Evolutionary conservation across 2,329 filamentous ascomycete species (phyloP), one percentile per base, ranked within the genome.

Genomic region (Hymenoscyphus salicellus): DNA sequence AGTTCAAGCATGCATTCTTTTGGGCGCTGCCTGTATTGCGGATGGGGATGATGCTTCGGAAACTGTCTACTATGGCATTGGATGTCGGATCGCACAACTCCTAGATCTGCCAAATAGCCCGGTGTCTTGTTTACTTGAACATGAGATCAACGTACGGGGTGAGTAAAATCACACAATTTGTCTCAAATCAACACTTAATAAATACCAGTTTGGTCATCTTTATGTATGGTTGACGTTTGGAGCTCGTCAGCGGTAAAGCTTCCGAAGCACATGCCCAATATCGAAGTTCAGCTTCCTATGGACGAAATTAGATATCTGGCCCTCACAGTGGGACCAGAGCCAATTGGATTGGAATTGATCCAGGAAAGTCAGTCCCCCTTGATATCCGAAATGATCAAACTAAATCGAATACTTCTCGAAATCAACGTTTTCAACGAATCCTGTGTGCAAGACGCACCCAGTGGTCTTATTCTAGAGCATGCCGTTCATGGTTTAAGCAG

Each of bases 401-500:
- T 80, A 16, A 78, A 75, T 49, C 67, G 72, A 14, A 77, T 81
- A 10, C 74, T 81, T 10, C 70, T 76, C 17, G 72, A 77, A 46
- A 78, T 82, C 60, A 78, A 79, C 62, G 75, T 78, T 33, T 69
- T 78, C 43, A 79, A 79, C 59, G 71, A 74, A 55, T 62, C 67
- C 16, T 74, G 75, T 41, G 76, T 75, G 1, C 63, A 73, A 46
- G 70, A 71, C 20, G 67, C 69, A n/a, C 67, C 73, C 10, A 60
- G 52, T 20, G 62, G 63, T 26, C 52, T 60, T 16, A 60, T 63
- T 3, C 52, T 68, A 3, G 64, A 66, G 36, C 60, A 66, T 10
- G 63, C 59, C 7, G 61, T 68, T 3, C 62, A 60, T 28, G 58
- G 64, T 2, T 71, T 80, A 6, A 75, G 77, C 1, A 58, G 66